Conservation (phyloP, 306 rosid genomes). For the Gynostemma pentaphyllum region DNA sequence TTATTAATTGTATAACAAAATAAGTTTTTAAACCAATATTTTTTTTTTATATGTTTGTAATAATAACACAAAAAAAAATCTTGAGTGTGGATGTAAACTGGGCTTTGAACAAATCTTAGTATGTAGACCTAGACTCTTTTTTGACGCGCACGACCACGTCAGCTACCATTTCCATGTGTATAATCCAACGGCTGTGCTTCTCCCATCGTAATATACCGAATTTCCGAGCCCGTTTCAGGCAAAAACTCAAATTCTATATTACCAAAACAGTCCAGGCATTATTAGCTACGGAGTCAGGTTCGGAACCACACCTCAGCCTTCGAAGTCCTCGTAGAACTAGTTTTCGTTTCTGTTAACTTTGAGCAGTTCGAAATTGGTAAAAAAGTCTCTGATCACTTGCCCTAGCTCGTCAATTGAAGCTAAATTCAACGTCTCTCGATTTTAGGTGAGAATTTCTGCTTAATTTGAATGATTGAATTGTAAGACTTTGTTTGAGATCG, state of each 20-base stretch:
- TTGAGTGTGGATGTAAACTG: too few species aligned
- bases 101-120: too few species aligned
- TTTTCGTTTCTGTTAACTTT: conserved; percentile 6
- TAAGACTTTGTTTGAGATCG: not conserved
- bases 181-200: not conserved
- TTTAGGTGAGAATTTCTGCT: conserved; percentile 8
- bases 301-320: conserved; percentile 23
- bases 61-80: too few species aligned
- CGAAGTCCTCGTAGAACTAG: conserved; percentile 8
- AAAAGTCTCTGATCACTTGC: conserved; percentile 12
- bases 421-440: conserved; percentile 11
- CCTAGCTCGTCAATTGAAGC: conserved; percentile 8
- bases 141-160: not conserved
- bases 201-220: not conserved
- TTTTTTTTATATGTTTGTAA: too few species aligned
- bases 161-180: not conserved
- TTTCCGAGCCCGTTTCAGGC: not conserved
- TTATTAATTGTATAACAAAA: too few species aligned
- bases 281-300: conserved; percentile 11
- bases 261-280: not conserved
- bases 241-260: not conserved
- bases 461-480: not conserved
- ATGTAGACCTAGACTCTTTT: too few species aligned
- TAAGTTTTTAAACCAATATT: too few species aligned
- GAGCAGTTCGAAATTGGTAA: conserved; percentile 6